Conservation (phyloP, 441 rosid genomes). For the Pelargonium exstipulatum region DNA sequence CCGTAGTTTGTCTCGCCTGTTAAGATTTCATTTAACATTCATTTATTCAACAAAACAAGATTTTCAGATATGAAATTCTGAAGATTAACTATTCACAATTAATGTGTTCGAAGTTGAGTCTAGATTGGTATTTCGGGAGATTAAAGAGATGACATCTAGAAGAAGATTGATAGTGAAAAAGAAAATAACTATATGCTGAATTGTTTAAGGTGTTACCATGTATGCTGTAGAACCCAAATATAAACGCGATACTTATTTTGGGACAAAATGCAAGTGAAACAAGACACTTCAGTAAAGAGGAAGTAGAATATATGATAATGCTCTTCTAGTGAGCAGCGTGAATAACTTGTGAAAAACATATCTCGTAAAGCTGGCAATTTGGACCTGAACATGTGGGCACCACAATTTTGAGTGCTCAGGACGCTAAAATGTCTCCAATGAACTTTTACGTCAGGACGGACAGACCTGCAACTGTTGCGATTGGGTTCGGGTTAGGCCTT, state of each 20-base stretch:
- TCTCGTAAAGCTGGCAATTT: no score
- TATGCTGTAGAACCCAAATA: not conserved
- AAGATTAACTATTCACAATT: not conserved
- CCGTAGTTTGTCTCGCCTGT: conserved; percentile 60
- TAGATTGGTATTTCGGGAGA: not conserved
- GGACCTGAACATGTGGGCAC: no score
- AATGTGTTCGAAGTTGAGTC: not conserved
- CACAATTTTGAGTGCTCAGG: no score
- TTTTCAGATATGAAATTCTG: not conserved
- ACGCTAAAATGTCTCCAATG: no score
- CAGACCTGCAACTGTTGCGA: no score
- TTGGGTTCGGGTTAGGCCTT: no score
- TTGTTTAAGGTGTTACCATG: not conserved
- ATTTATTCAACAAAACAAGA: not conserved
- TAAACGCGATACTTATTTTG: not conserved
- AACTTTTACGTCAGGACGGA: no score
- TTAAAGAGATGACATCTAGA: not conserved
- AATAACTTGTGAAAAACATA: no score
- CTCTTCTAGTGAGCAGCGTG: no score
- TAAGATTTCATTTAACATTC: not conserved
- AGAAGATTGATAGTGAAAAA: not conserved
- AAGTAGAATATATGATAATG: not conserved
- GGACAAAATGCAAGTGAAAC: not conserved
- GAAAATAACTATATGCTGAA: not conserved
- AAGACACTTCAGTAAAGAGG: not conserved